Conservation (phyloP, 495 filamentous ascomycete species). For the Cercophora samala region DNA sequence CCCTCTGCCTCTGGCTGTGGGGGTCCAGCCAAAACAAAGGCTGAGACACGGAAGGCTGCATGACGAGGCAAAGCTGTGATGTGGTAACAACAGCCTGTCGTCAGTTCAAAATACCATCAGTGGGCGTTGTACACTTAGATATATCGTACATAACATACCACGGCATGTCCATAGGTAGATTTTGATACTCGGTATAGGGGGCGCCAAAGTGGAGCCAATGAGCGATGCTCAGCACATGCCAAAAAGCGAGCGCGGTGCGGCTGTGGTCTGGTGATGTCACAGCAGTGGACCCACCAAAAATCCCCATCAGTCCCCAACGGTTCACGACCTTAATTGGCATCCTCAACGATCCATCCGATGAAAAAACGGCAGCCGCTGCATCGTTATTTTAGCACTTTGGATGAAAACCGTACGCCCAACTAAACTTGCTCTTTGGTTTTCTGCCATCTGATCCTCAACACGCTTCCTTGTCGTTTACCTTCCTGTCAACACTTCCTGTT, state of each 20-base stretch:
- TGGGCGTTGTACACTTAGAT: neutral
- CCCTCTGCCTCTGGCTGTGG: too few species aligned
- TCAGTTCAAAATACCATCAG: neutral
- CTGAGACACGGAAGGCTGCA: neutral
- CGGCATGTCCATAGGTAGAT: neutral
- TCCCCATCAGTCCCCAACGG: conserved; percentile 7
- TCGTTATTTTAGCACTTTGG: neutral
- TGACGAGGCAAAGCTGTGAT: too few species aligned
- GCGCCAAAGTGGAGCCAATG: neutral
- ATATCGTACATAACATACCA: neutral
- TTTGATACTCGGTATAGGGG: neutral
- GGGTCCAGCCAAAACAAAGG: neutral
- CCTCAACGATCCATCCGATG: conserved; percentile 2
- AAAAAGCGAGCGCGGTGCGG: neutral
- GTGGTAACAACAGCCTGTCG: neutral
- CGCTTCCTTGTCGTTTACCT: neutral
- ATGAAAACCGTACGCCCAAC: neutral
- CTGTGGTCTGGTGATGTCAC: conserved; percentile 26
- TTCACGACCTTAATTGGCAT: neutral
- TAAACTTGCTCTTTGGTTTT: neutral
- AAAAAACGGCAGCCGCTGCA: conserved; percentile 7
- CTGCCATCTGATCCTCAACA: neutral
- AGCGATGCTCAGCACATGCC: neutral
- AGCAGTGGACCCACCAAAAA: conserved; percentile 8
- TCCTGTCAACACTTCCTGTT: neutral